Evolutionary conservation across 257 asterid genomes (phyloP), one percentile per base, ranked within the genome.

Genomic region (Gentiana dahurica): DNA sequence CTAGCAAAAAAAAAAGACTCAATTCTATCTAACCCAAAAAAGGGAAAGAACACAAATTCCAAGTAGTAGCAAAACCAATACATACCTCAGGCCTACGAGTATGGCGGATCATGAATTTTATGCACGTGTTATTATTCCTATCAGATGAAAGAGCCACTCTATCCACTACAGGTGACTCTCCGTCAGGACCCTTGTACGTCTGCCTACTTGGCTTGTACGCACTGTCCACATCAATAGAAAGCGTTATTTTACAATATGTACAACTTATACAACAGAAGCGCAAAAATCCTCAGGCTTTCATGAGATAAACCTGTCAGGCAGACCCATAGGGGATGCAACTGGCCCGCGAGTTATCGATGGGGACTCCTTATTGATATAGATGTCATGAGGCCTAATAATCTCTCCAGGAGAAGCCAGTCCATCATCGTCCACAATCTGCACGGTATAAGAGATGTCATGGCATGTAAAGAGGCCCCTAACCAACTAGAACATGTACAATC

Each of bases 71-170:
- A 38, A 43, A 64, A 49, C 15, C 39, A 43, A 49, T n/a, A 62
- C 73, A 34, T 71, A 88, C 94, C 90, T 89, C 97, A 1, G 97
- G 95, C 75, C 97, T 77, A 45, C 97, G 95, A 76, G 97, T 89
- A 62, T 86, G 90, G 36, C 95, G 95, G 52, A 86, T 77, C 89
- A 89, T 89, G 70, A 73, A 78, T 53, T 86, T 86, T 63, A 86
- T 71, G 75, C 78, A 62, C 50, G 80, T 4, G 67, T 81, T 78
- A 68, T 73, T 75, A 70, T 84, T 64, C 73, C 32, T 82, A 68
- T 89, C 97, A 60, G 83, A 63, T 71, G 63, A 75, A 53, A 89
- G 93, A 57, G 81, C 72, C 63, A 89, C 97, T 60, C 95, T 73
- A 68, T 89, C 97, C 59, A 89, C 73, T 0, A 80, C 93, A 55